phyloP scores from a whole-genome alignment of 352 stramenopile genomes.

The Phytophthora aleatoria region DNA sequence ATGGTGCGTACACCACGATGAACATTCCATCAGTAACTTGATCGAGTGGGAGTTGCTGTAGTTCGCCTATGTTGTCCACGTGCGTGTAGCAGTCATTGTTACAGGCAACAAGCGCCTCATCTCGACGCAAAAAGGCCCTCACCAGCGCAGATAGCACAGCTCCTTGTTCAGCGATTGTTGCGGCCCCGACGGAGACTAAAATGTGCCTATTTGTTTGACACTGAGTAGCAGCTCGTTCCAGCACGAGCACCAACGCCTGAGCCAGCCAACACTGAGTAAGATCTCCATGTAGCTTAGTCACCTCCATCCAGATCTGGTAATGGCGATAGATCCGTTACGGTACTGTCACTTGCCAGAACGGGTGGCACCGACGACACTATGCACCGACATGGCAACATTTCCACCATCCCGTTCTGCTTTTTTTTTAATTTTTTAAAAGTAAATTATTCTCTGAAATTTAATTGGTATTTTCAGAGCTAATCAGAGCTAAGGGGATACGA shows the following conservation, averaged over 20 bases:
- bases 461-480: no score
- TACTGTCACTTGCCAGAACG: conserved; percentile 29
- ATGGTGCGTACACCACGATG: conserved; percentile 31
- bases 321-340: conserved; percentile 4
- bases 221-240: conserved; percentile 28
- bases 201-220: conserved; percentile 1
- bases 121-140: conserved; percentile 23
- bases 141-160: conserved; percentile 18
- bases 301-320: conserved; percentile 25
- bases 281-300: conserved; percentile 29
- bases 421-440: no score
- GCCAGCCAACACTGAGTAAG: conserved; percentile 52
- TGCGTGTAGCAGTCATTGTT: conserved; percentile 11
- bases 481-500: no score
- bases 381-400: no score
- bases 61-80: conserved; percentile 9
- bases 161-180: conserved; percentile 9
- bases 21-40: conserved; percentile 8
- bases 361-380: conserved; percentile 13
- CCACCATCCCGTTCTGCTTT: no score
- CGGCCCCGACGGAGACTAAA: conserved; percentile 36
- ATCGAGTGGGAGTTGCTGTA: conserved; percentile 8
- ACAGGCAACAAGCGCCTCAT: neutral
- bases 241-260: conserved; percentile 38
- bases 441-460: no score